These are phyloP conservation scores for Lichtheimia hyalospora DNA, from an alignment of 371 early-diverging fungal species.

Conservation along the genomic window DNA sequence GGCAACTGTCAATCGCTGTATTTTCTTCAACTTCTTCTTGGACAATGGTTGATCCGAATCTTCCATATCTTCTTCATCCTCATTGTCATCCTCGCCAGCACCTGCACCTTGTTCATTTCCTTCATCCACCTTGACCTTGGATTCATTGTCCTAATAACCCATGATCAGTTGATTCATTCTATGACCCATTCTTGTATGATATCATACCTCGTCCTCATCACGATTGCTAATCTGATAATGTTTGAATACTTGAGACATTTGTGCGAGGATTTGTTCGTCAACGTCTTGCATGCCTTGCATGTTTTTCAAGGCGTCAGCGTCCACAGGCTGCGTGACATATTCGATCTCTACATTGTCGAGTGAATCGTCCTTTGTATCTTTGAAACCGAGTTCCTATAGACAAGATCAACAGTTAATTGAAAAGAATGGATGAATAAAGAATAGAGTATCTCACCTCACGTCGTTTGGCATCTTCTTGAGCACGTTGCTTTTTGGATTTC, in stretches of 20 bases:
- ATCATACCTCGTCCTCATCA: conserved; percentile 34
- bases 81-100: conserved; percentile 12
- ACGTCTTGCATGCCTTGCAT: conserved; percentile 29
- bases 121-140: conserved; percentile 11
- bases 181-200: neutral
- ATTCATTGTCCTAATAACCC: neutral
- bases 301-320: conserved; percentile 29
- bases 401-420: neutral
- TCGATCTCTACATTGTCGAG: conserved; percentile 47
- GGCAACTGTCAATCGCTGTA: conserved; percentile 71
- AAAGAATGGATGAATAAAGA: neutral
- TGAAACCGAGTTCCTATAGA: neutral
- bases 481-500: conserved; percentile 19
- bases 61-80: conserved; percentile 21
- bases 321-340: conserved; percentile 45
- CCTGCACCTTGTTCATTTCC: conserved; percentile 37
- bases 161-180: neutral
- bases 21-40: conserved; percentile 41
- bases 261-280: conserved; percentile 37
- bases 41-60: conserved; percentile 54
- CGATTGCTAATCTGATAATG: conserved; percentile 35
- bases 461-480: conserved; percentile 42
- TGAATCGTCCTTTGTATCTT: conserved; percentile 26
- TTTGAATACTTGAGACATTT: conserved; percentile 44
- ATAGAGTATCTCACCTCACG: conserved; percentile 22